These are phyloP conservation scores for Voacanga thouarsii DNA, from an alignment of 257 asterid species.

Conservation along the genomic window DNA sequence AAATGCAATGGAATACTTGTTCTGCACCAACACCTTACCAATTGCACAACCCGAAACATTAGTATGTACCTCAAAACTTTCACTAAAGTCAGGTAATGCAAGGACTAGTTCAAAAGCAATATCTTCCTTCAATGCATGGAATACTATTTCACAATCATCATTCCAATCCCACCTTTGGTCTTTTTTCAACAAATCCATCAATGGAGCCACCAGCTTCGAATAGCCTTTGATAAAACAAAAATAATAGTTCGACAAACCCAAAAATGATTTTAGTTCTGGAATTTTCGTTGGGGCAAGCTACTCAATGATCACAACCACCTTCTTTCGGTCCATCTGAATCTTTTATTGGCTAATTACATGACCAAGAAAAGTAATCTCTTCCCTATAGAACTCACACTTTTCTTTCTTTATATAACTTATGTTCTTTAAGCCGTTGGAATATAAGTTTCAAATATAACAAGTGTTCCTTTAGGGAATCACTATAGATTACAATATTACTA, in stretches of 20 bases:
- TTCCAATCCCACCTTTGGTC: neutral
- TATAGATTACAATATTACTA: no score
- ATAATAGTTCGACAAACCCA: no score
- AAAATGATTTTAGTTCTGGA: no score
- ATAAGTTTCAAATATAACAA: no score
- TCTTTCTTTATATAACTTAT: neutral
- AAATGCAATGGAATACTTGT: neutral
- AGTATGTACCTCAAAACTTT: conserved; percentile 7
- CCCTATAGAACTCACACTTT: neutral
- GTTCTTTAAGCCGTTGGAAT: neutral
- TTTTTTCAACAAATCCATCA: conserved; percentile 18
- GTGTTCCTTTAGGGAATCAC: no score
- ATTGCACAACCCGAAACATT: neutral
- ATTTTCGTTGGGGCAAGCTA: no score
- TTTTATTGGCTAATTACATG: neutral
- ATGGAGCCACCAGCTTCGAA: neutral
- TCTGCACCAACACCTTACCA: neutral
- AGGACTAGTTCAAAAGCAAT: neutral
- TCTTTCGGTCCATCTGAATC: no score
- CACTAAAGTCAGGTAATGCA: neutral
- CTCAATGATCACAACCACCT: no score
- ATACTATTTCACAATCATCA: neutral
- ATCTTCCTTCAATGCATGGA: neutral
- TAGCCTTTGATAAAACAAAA: neutral
- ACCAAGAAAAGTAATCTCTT: neutral